phyloP scores from a whole-genome alignment of 1,284 basidiomycete species.

The Butyriboletus appendiculatus region DNA sequence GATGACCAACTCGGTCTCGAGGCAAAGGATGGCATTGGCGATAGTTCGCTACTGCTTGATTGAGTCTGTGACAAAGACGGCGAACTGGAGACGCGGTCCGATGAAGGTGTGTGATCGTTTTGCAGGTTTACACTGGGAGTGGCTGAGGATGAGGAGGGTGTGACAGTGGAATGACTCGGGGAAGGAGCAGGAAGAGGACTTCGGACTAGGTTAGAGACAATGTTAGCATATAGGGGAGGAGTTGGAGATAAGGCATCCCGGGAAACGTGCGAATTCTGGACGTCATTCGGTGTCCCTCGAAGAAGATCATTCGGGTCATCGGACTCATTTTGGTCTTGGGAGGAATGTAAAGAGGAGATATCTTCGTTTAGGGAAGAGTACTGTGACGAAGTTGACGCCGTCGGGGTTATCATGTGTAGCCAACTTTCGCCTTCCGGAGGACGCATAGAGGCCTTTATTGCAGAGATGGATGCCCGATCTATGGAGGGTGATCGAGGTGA shows the following conservation, averaged over 20 bases:
- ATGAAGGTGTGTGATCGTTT: constrained; percentile 13
- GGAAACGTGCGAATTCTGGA: not conserved
- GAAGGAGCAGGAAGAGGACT: constrained; percentile 14
- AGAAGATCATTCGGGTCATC: constrained; percentile 6
- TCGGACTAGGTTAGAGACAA: constrained; percentile 23
- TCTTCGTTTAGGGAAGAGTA: constrained; percentile 15
- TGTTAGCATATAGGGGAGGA: constrained; percentile 29
- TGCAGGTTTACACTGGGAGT: constrained; percentile 5
- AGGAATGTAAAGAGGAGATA: not conserved
- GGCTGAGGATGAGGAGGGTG: constrained; percentile 11
- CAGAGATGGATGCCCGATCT: constrained; percentile 18
- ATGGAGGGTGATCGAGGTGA: constrained; percentile 9
- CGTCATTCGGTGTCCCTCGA: constrained; percentile 6
- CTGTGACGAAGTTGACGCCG: constrained; percentile 27
- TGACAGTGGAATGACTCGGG: constrained; percentile 7
- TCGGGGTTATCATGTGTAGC: constrained; percentile 35
- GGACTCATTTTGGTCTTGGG: constrained; percentile 1
- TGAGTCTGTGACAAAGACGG: constrained; percentile 18
- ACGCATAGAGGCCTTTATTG: constrained; percentile 14
- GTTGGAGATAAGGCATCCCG: constrained; percentile 14
- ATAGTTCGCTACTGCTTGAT: constrained; percentile 19
- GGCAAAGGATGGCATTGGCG: constrained; percentile 14
- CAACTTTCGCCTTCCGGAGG: constrained; percentile 36
- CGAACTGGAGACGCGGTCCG: constrained; percentile 17
- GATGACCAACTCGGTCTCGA: constrained; percentile 31